Evolutionary conservation across 345 rosid species (phyloP), one percentile per base, ranked within the genome.

Genomic region (Linum usitatissimum): DNA sequence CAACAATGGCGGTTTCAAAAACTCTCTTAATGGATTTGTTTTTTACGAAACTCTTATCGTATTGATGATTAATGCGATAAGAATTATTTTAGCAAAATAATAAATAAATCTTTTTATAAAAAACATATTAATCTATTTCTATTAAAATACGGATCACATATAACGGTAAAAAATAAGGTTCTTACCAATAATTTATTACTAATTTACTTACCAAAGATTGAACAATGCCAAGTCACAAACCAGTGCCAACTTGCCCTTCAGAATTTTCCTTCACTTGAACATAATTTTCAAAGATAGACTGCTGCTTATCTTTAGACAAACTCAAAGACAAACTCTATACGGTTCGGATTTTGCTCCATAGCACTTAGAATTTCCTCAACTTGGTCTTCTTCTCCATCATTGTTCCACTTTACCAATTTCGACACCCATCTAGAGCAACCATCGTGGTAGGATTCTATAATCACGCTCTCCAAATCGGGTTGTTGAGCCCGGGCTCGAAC

Each of bases 211-310:
- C 80, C 68, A 73, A 60, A 20, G 77, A 73, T 56, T 76, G 80
- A 61, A 76, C 80, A 36, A 73, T 76, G 31, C 77, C 77, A 12
- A 76, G 80, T 62, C 80, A 77, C 40, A 76, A 61, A 18, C 77
- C 77, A 15, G 38, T 49, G 55, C 80, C 80, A 69, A 70, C 76
- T 34, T 73, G 80, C 19, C 70, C 73, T 17, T 58, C 36, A 21
- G 75, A 58, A 18, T 72, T 70, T 67, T 76, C 77, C 61, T 76
- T 73, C 31, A 76, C 77, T 61, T 76, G 80, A 36, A 73, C 74
- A 53, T 69, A 76, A 56, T 76, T 74, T 76, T 76, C 77, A 45
- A 76, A 76, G 34, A 76, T 62, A 6, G 77, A 69, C 4, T 54
- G 53, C 14, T 73, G 80, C 67, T 76, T 73, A 42, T 76, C 75